Evolutionary conservation across 2,329 filamentous ascomycete species (phyloP), one percentile per base, ranked within the genome.

Genomic region (Emergomyces africanus): DNA sequence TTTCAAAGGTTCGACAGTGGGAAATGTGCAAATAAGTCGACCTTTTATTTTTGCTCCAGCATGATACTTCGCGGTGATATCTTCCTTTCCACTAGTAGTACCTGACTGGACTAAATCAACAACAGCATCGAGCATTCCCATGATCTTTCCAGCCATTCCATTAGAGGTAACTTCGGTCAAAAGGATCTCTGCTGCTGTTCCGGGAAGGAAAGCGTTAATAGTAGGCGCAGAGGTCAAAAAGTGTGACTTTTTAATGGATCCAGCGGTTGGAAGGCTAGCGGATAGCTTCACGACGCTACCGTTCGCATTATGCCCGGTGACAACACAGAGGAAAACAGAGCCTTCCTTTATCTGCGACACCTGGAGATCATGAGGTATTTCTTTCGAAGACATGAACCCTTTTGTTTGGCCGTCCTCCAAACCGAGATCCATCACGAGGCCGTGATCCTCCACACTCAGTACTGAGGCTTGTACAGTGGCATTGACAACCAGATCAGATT

Each of bases 381-480:
- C 90, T 68, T 87, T 90, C 62, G 87, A 88, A 5, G 90, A 83
- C 68, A 99, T 79, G 74, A 99, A 99, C 2, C 89, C 94, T 61
- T 53, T 59, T 57, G 91, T 71, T 42, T 83, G 80, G 37, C 80
- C 75, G 57, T 84, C 83, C 41, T 84, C 79, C 6, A 97, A 77
- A 20, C 90, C 90, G 42, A 97, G 75, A 66, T 96, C 90, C 90
- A 99, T 96, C 59, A 97, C 83, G 60, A 94, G 81, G 62, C 94
- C 94, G 68, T 96, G 91, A 67, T 99, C 95, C 73, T 99, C 92
- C n/a, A 95, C 87, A 72, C 92, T 99, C 56, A 82, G 75, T 30
- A 99, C 86, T 0, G 90, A 87, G 1, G 90, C 92, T 80, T 97
- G 95, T 23, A 97, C 77, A 51, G 88, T 90, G 64, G 79, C 81